Evolutionary conservation across 2,329 filamentous ascomycete species (phyloP).

Genomic region (Arthrocladium fulminans): DNA sequence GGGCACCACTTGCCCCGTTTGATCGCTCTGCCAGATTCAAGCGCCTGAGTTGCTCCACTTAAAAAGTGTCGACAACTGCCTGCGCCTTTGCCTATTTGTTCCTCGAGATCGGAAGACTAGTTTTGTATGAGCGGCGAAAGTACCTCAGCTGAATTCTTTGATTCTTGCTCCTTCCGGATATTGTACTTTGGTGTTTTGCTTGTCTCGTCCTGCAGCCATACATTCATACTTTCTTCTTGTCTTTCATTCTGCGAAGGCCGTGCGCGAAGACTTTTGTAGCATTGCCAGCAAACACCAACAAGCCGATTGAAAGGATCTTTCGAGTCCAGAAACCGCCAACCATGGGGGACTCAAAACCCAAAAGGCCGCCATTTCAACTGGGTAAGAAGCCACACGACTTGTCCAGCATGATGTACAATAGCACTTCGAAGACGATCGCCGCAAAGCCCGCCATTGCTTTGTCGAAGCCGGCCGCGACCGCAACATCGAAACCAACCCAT

Average conservation of each 20-base stretch:
- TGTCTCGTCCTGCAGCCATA: too few relatives aligned
- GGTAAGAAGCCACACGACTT: constrained; percentile 10
- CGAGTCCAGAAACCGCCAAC: background rate
- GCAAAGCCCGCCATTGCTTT: background rate
- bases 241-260: too few relatives aligned
- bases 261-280: too few relatives aligned
- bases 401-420: constrained; percentile 6
- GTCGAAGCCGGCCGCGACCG: background rate
- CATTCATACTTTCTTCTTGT: too few relatives aligned
- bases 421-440: background rate
- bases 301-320: background rate
- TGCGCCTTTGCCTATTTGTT: background rate
- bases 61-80: background rate
- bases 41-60: background rate
- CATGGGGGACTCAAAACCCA: constrained; percentile 4
- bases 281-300: too few relatives aligned
- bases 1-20: background rate
- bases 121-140: too few relatives aligned
- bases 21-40: background rate
- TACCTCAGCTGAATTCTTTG: background rate
- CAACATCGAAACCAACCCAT: background rate
- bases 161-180: too few relatives aligned
- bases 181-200: background rate
- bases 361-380: background rate
- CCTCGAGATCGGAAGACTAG: too few relatives aligned